Conservation (phyloP, 495 filamentous ascomycete genomes). For the Xylaria palmicola region DNA sequence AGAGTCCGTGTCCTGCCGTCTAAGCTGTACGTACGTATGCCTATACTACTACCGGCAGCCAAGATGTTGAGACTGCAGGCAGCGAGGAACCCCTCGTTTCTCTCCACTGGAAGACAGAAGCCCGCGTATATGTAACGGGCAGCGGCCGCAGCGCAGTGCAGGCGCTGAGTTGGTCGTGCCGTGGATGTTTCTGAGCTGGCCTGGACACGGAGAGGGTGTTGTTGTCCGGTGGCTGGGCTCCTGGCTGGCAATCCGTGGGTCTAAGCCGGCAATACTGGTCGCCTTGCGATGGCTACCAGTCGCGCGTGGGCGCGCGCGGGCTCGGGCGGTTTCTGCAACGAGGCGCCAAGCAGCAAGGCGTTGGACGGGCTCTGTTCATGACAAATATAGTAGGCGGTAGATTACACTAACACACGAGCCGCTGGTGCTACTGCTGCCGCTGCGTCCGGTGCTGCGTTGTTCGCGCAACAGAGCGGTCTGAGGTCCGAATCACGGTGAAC, state of each 20-base stretch:
- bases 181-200: too few relatives aligned
- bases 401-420: too few relatives aligned
- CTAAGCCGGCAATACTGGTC: background rate
- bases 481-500: background rate
- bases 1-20: background rate
- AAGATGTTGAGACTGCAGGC: too few relatives aligned
- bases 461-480: background rate
- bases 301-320: background rate
- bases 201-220: too few relatives aligned
- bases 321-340: background rate
- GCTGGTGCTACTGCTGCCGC: too few relatives aligned
- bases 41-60: too few relatives aligned
- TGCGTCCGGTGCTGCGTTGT: background rate
- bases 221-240: background rate
- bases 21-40: background rate
- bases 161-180: too few relatives aligned
- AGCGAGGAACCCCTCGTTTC: too few relatives aligned
- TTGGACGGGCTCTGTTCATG: background rate
- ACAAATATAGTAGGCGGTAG: too few relatives aligned
- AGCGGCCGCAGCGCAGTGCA: too few relatives aligned
- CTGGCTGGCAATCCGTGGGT: background rate
- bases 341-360: background rate
- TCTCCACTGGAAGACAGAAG: too few relatives aligned
- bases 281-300: background rate
- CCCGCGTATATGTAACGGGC: too few relatives aligned